Base-by-base conservation (phyloP, 2,329 filamentous ascomycete species). In the Phialocephala sp. region DNA sequence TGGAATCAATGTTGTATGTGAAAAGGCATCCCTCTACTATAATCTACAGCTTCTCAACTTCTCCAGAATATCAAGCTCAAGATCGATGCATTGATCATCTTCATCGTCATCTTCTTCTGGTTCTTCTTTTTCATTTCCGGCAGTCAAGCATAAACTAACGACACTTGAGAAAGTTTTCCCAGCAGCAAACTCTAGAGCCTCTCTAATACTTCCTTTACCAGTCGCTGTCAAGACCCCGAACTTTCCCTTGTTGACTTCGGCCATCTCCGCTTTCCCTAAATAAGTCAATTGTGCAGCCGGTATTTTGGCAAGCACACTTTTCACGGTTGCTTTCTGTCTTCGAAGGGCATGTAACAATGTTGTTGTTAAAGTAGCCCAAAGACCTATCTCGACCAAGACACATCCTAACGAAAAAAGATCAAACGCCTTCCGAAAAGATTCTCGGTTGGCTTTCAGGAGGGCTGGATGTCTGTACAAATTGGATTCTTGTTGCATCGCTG, bases 331-430 rank as follows among this genome's bases (percentile, higher is more conserved):
- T 37, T 57, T 59, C 39, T 47, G 39, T 15, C 45, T 27, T 1
- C 41, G 57, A 27, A 50, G 57, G 41, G 43, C 41, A 15, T 43
- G 35, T 15, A 59, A 22, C 12, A 59, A 20, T 6, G 41, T 59
- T 18, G 36, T 59, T 3, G 37, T 59, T 11, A 59, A 24, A 59
- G 22, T 32, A 1, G 22, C 12, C 56, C 56, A 59, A 14, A 59
- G 56, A 12, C 56, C 56, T 8, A 59, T 59, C 27, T 59, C 56
- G 15, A 59, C 41, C 18, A 47, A 20, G 43, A 47, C 61, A 59
- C 66, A 66, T n/a, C 59, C 66, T 1, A 68, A 32, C n/a, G 61
- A 64, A 35, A 66, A 68, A n/a, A 68, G 50, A 52, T 68, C 66
- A 66, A 76, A 68, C 8, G 36, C 41, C 36, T 64, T 68, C 2